Base-by-base conservation (phyloP, 2,329 filamentous ascomycete species). In the Neophaeococcomyces aloes region DNA sequence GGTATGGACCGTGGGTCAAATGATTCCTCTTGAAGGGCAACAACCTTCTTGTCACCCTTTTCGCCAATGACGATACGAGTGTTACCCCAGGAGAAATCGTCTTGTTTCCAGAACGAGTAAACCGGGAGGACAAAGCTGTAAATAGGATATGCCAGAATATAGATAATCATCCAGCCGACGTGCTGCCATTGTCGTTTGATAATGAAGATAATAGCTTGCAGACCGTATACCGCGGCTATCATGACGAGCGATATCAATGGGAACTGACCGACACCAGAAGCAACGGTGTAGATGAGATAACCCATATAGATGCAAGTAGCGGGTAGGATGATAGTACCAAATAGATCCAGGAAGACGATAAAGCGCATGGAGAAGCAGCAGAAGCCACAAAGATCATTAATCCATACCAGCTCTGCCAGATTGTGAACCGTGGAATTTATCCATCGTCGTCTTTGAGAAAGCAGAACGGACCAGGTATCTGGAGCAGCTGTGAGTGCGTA, bases 351-450 rank as follows among this genome's bases (percentile, higher is more conserved):
- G 56, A 96, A 84, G 53, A 96, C 91, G 51, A 96, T 78, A 57
- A 96, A 95, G 50, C 89, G 81, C 89, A 96, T 96, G 50, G 84
- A 87, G 72, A 96, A 96, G 67, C 85, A 94, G 69, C 91, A 98
- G 78, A 98, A 98, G 54, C 91, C 91, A 60, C 91, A 98, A 64
- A 98, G 81, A 58, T 98, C 87, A 62, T 88, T 83, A 36, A 98
- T 74, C 57, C 82, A 82, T 61, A 94, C 81, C 59, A 98, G 70
- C 63, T 98, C 91, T 19, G 82, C 83, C 59, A 98, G 65, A 62
- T 98, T 98, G 72, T 98, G 91, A 49, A 98, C 83, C 7, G 91
- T 98, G 1, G 91, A 96, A 68, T 98, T 98, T 65, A 98, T 98
- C 91, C 91, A 98, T 62, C 91, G 83, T 71, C 91, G 87, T 73